Conservation (phyloP, 2,329 filamentous ascomycete species). For the Phialophora tarda region DNA sequence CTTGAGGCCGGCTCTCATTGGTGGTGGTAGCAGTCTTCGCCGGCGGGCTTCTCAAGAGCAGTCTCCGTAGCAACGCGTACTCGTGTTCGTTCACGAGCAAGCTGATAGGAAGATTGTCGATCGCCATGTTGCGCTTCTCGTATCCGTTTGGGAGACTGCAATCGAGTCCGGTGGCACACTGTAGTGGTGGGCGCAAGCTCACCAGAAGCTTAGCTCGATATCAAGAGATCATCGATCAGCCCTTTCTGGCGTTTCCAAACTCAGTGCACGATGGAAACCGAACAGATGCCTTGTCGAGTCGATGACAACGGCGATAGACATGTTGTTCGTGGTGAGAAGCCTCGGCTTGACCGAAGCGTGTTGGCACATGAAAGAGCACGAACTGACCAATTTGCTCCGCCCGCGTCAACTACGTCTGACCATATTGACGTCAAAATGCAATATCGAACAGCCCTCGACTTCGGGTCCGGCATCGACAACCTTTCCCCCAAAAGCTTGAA, state of each 20-base stretch:
- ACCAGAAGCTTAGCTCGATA: neutral
- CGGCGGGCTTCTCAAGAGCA: conserved; percentile 8
- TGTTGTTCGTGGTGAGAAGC: neutral
- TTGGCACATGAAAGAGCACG: neutral
- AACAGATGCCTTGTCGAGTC: neutral
- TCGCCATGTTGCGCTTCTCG: conserved; percentile 19
- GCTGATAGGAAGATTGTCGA: conserved; percentile 22
- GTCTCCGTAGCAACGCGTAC: conserved; percentile 27
- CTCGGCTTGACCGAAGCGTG: neutral
- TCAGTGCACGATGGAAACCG: neutral
- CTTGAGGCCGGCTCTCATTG: neutral
- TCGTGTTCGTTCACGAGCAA: conserved; percentile 37
- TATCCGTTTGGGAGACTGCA: neutral
- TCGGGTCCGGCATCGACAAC: neutral
- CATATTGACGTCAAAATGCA: neutral
- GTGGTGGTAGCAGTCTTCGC: neutral
- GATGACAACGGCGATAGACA: neutral
- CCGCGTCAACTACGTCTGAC: neutral
- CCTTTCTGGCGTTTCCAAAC: neutral
- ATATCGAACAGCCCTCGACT: neutral
- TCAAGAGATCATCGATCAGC: neutral
- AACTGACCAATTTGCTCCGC: neutral
- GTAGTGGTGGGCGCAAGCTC: neutral
- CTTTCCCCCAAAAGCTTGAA: neutral
- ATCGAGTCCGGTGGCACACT: neutral